Conservation (phyloP, 2,329 filamentous ascomycete genomes). For the Dendryphion nanum region DNA sequence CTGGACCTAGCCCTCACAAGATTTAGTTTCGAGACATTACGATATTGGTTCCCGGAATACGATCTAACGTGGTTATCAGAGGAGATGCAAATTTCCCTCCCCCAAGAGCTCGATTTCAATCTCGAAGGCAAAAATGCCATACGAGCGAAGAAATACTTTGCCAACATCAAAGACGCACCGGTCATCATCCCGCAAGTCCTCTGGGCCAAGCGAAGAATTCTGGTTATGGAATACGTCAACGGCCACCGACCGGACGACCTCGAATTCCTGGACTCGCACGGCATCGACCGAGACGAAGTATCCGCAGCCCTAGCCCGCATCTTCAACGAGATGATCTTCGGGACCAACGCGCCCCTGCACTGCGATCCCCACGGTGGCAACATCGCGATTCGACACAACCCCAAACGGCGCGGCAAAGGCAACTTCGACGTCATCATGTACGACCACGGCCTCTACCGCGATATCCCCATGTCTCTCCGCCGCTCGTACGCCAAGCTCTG, state of each 20-base stretch:
- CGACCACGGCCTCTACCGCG: constrained; percentile 93
- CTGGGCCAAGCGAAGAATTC: constrained; percentile 83
- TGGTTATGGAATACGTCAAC: constrained; percentile 93
- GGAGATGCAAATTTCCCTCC: constrained; percentile 89
- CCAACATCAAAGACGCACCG: constrained; percentile 69
- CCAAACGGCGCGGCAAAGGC: constrained; percentile 52
- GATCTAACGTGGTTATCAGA: constrained; percentile 93
- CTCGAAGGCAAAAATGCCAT: constrained; percentile 82
- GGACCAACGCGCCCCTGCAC: constrained; percentile 81
- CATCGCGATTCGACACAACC: constrained; percentile 82
- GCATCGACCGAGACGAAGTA: constrained; percentile 92
- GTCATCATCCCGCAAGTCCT: constrained; percentile 86
- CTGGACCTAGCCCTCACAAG: constrained; percentile 82
- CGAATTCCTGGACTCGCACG: constrained; percentile 76
- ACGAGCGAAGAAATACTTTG: constrained; percentile 78
- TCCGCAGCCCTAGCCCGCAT: constrained; percentile 85
- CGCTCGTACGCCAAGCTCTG: constrained; percentile 94
- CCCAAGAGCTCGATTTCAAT: constrained; percentile 86
- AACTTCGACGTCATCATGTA: constrained; percentile 98
- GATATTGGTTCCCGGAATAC: constrained; percentile 94
- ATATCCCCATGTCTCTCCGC: constrained; percentile 76
- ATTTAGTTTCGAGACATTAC: constrained; percentile 86
- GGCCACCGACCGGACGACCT: constrained; percentile 88
- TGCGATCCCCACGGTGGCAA: constrained; percentile 98
- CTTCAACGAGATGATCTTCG: constrained; percentile 99